Conservation (phyloP, 257 asterid genomes). For the Lycium ferocissimum region DNA sequence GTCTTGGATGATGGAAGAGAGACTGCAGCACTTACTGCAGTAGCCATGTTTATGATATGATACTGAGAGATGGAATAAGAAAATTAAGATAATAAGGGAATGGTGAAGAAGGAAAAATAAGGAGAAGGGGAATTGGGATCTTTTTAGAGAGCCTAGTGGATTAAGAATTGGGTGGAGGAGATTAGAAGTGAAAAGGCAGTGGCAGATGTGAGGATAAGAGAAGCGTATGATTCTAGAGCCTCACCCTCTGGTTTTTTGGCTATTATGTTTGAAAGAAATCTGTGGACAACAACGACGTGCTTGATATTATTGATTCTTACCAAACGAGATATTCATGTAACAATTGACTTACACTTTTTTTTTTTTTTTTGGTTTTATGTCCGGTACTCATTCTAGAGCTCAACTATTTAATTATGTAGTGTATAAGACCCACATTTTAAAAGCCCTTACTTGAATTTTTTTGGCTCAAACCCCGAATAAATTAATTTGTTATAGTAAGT, state of each 20-base stretch:
- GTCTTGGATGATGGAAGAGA: constrained; percentile 83
- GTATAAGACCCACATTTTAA: no score
- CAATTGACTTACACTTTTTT: neutral
- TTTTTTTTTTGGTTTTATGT: no score
- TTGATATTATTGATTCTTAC: neutral
- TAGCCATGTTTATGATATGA: constrained; percentile 61
- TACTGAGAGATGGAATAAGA: neutral
- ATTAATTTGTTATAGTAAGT: no score
- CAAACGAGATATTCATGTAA: neutral
- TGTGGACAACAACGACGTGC: constrained; percentile 20
- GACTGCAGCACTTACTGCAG: constrained; percentile 95
- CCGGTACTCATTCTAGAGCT: no score
- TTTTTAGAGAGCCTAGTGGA: neutral
- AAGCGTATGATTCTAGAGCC: constrained; percentile 24
- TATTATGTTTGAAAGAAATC: neutral
- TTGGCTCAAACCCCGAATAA: no score
- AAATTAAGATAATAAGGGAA: neutral
- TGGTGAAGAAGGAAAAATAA: constrained; percentile 25
- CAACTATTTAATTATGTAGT: no score
- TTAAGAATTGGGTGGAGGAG: constrained; percentile 34
- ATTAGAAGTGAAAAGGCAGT: constrained; percentile 23
- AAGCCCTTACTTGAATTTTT: no score
- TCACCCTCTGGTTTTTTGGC: neutral
- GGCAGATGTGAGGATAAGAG: constrained; percentile 36
- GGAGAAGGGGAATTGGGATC: neutral